Conservation (phyloP, 2,329 filamentous ascomycete genomes). For the Diplodia mutila region DNA sequence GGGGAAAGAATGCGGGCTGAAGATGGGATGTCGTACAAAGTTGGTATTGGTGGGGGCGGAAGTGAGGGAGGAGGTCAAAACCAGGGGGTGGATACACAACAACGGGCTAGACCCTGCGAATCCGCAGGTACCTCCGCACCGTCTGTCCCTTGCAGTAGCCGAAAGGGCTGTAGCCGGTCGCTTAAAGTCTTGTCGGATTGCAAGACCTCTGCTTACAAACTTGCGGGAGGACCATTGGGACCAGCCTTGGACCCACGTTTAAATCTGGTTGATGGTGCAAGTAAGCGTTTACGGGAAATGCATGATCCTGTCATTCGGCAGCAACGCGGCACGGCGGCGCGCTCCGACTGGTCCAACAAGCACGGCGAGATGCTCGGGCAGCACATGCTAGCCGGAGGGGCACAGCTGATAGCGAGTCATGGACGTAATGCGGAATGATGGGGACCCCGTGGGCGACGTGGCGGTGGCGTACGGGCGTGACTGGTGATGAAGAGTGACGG, state of each 20-base stretch:
- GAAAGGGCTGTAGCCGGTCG: not conserved
- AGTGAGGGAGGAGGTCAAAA: not conserved
- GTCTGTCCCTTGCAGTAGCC: not conserved
- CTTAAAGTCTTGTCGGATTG: not conserved
- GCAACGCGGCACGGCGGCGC: not conserved
- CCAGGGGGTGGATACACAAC: not conserved
- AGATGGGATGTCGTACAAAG: not conserved
- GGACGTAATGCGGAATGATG: not conserved
- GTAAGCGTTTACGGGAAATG: not conserved
- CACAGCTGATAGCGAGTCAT: slow-evolving; percentile 11
- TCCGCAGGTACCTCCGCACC: not conserved
- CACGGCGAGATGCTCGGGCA: not conserved
- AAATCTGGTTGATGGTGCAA: not conserved
- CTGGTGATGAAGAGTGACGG: not conserved
- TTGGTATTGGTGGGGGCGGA: not conserved
- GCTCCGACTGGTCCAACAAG: not conserved
- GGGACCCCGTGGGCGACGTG: slow-evolving; percentile 17
- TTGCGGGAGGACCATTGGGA: not conserved
- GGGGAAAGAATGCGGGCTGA: slow-evolving; percentile 9
- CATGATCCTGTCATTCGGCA: not conserved
- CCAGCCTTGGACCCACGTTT: not conserved
- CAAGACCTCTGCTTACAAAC: not conserved
- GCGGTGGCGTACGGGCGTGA: slow-evolving; percentile 15
- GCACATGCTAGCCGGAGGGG: not conserved
- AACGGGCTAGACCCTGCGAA: too few species aligned